Base-by-base conservation (phyloP, 768 basidiomycete genomes). In the Lactarius pseudohatsudake region DNA sequence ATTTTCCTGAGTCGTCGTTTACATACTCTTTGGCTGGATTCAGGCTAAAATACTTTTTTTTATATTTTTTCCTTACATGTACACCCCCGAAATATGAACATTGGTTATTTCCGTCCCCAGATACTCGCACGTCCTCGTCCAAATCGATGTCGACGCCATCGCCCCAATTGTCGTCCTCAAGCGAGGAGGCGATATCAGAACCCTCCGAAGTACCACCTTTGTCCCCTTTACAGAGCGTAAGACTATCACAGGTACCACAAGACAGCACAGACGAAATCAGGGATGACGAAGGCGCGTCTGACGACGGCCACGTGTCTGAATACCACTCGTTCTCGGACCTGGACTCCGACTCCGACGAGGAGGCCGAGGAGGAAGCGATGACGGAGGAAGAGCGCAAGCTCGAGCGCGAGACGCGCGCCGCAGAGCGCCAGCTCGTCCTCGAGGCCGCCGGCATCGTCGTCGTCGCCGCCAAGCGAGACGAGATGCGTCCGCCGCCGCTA, bases 391-490 rank as follows among this genome's bases (percentile, higher is more conserved):
- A 83, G 69, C 81, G 81, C 36, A 80, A 79, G 47, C 82, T 80
- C 53, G 85, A 88, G 61, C 79, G 78, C 13, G 81, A 81, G 60
- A 84, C 85, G 20, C 85, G 92, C 36, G 92, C 88, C 64, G 77
- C 83, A 20, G 94, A 96, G 73, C 81, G 92, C 26, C 86, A 86
- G 70, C 83, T 89, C 22, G 92, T 97, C 8, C 79, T 98, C n/a
- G 87, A 92, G 73, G 91, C 92, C 0, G 94, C 94, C 0, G 96
- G 96, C 3, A 79, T 97, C 30, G 86, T 93, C 64, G 82, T 96
- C 57, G 86, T 97, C 30, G 86, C 93, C 64, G 82, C 96, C 56
- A 86, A 88, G 69, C 77, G 83, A 43, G 85, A 87, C 65, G 81
- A 82, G 18, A 81, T 81, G 53, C 80, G 83, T 1, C 86, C 82